Conservation (phyloP, 2,329 filamentous ascomycete species). For the Calonectria hongkongensis region DNA sequence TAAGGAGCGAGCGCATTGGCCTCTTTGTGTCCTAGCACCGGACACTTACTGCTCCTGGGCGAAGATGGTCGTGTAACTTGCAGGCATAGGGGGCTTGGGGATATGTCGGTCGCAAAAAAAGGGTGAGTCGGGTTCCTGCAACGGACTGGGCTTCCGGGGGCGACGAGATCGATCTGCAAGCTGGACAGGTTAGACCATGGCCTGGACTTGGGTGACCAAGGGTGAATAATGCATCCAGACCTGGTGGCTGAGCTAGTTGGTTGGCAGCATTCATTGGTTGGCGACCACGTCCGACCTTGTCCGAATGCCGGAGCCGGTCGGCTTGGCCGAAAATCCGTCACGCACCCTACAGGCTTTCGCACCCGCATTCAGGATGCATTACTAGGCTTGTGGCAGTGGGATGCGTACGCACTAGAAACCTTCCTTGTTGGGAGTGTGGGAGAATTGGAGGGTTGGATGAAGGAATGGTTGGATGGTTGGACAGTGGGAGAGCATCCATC, state of each 20-base stretch:
- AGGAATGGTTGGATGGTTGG: constrained; percentile 31
- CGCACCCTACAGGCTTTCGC: constrained; percentile 36
- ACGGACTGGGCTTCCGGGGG: constrained; percentile 30
- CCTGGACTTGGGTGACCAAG: constrained; percentile 32
- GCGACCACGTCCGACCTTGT: constrained; percentile 39
- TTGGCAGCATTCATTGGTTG: constrained; percentile 48
- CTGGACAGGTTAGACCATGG: constrained; percentile 20
- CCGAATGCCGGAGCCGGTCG: constrained; percentile 50
- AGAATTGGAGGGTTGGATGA: constrained; percentile 28
- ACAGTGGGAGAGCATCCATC: constrained; percentile 32
- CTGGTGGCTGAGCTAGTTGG: constrained; percentile 47
- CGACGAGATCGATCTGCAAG: constrained; percentile 41
- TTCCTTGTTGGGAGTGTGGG: constrained; percentile 27
- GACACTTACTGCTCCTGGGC: constrained; percentile 15
- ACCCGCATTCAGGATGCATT: constrained; percentile 13
- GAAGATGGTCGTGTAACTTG: constrained; percentile 7
- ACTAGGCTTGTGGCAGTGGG: constrained; percentile 13
- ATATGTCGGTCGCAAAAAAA: constrained; percentile 25
- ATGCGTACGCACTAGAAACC: constrained; percentile 27
- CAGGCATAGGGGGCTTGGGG: constrained; percentile 16
- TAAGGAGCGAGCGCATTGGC: constrained; percentile 14
- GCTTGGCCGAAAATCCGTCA: constrained; percentile 49
- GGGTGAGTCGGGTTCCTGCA: constrained; percentile 34
- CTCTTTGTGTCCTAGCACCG: not conserved
- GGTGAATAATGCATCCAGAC: constrained; percentile 26